Base-by-base conservation (phyloP, 2,329 filamentous ascomycete species). In the Neopestalotiopsis clavispora region DNA sequence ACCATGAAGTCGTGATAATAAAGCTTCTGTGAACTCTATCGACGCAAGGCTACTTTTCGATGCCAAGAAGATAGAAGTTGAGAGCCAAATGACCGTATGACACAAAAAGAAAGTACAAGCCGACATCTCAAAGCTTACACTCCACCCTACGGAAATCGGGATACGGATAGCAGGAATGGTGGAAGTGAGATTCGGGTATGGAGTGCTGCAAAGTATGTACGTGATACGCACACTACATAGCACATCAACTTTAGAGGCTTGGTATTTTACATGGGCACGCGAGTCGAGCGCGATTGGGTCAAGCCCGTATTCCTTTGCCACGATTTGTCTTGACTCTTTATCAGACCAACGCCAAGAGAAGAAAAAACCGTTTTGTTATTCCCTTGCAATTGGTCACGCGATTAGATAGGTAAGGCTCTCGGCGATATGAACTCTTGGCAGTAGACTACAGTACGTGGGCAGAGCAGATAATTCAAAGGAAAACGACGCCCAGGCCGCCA, bases 371-470 rank as follows among this genome's bases (percentile, higher is more conserved):
- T 17, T 52, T 23, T 10, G 45, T 52, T 52, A 52, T 17, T 52
- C 45, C 45, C 45, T n/a, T 7, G 45, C 45, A 52, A 52, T 52
- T 52, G 45, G 45, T 52, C 45, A 52, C 45, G 45, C 45, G 45
- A 52, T n/a, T 38, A 52, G 45, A 52, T 52, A 52, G 45, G 45
- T 52, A 52, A n/a, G 45, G 45, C 45, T 52, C 45, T 52, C 45
- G 45, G 45, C 45, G 45, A 20, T 52, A 52, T 52, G 45, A 17
- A n/a, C 45, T 52, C 45, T 52, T 52, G 45, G 45, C 45, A 52
- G 34, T 10, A 10, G 6, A 38, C 34, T 38, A 38, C 34, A 52
- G 17, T 17, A 20, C 45, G 45, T 20, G 10, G 23, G 23, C 23
- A 28, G 20, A 17, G 20, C 17, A 23, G 17, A 23, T 9, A 52